Evolutionary conservation across 192 early-diverging fungal species (phyloP).

Genomic region (Jimgerdemannia lactiflua): DNA sequence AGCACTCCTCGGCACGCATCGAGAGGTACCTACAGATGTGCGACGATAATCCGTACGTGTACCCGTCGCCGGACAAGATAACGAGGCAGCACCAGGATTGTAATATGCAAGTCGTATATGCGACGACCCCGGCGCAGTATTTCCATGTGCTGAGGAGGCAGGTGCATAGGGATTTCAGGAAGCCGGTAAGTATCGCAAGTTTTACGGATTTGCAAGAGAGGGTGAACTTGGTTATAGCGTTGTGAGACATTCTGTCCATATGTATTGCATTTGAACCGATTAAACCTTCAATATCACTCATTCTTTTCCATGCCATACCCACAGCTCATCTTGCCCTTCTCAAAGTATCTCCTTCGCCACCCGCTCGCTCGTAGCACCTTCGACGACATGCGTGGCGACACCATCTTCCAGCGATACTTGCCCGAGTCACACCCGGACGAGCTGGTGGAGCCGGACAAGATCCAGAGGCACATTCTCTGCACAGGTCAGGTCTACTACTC

Average conservation of each 20-base stretch:
- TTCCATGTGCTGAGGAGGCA: conserved; percentile 96
- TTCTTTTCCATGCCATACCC: conserved; percentile 38
- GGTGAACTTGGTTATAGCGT: neutral
- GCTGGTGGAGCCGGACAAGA: conserved; percentile 78
- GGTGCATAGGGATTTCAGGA: conserved; percentile 96
- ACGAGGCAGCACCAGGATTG: conserved; percentile 96
- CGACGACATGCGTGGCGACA: conserved; percentile 75
- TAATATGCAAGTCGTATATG: conserved; percentile 97
- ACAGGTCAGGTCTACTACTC: conserved; percentile 98
- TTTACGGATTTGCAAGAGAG: neutral
- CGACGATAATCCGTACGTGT: conserved; percentile 91
- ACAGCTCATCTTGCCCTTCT: conserved; percentile 59
- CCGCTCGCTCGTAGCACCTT: conserved; percentile 86
- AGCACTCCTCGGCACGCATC: conserved; percentile 94
- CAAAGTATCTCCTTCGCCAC: conserved; percentile 93
- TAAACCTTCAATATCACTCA: conserved; percentile 33
- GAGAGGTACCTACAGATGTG: conserved; percentile 96
- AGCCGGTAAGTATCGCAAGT: conserved; percentile 61
- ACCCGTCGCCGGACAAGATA: conserved; percentile 72
- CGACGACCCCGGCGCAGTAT: conserved; percentile 97
- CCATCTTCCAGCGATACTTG: conserved; percentile 88
- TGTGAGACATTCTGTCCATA: neutral
- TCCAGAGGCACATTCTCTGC: conserved; percentile 93
- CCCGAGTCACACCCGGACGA: conserved; percentile 86
- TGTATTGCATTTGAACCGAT: conserved; percentile 2